These are phyloP conservation scores for Yamadazyma taylorii DNA, from an alignment of 1,139 yeast genomes.

Conservation along the genomic window DNA sequence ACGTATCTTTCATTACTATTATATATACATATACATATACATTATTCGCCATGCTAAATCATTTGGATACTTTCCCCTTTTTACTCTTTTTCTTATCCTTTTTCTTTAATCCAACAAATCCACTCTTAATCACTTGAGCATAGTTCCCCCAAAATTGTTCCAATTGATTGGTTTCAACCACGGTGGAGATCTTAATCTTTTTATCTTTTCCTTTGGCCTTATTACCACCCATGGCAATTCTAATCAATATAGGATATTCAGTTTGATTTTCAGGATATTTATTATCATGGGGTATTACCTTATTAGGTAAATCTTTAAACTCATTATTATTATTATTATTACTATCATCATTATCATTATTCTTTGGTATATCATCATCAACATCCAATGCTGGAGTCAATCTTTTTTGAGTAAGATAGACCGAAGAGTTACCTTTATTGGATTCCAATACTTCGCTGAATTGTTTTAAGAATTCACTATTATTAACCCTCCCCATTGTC, in stretches of 20 bases:
- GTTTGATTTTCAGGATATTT: conserved; percentile 16
- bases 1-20: neutral
- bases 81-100: conserved; percentile 52
- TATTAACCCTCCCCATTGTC: conserved; percentile 40
- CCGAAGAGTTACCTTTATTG: conserved; percentile 42
- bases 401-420: conserved; percentile 46
- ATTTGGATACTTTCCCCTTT: conserved; percentile 27
- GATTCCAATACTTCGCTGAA: conserved; percentile 26
- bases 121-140: conserved; percentile 60
- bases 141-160: conserved; percentile 72
- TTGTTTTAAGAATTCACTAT: conserved; percentile 36
- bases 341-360: no score
- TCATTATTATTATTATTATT: conserved; percentile 2
- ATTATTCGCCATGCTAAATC: neutral
- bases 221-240: conserved; percentile 32
- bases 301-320: conserved; percentile 35
- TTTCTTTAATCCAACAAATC: conserved; percentile 53
- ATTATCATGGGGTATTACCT: conserved; percentile 27
- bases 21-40: neutral
- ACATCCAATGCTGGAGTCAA: conserved; percentile 28
- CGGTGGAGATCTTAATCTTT: conserved; percentile 58
- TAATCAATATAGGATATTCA: conserved; percentile 50
- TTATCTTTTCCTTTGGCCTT: conserved; percentile 36
- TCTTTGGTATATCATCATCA: conserved; percentile 11
- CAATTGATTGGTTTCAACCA: conserved; percentile 55